Conservation (phyloP, 1,139 yeast genomes). For the Candida tetrigidarum region DNA sequence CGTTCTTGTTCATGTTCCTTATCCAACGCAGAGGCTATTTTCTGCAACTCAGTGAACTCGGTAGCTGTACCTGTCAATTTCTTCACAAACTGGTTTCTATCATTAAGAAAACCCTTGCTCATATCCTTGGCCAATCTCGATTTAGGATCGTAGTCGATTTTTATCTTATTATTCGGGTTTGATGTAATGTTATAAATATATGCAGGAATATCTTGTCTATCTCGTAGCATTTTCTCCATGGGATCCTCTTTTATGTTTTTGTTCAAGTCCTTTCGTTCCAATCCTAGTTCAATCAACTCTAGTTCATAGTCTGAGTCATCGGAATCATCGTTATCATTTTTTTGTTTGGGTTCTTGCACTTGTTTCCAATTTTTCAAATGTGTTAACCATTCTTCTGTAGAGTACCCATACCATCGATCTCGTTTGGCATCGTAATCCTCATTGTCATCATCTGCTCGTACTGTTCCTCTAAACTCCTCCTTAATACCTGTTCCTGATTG, state of each 20-base stretch:
- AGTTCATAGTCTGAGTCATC: constrained; percentile 54
- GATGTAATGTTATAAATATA: constrained; percentile 32
- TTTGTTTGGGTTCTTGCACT: constrained; percentile 27
- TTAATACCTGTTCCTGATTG: constrained; percentile 37
- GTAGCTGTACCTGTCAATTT: constrained; percentile 55
- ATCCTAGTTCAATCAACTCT: constrained; percentile 53
- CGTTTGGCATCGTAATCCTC: constrained; percentile 69
- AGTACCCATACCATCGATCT: constrained; percentile 81
- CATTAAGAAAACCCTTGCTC: constrained; percentile 51
- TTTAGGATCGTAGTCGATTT: constrained; percentile 57
- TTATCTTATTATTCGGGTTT: constrained; percentile 16
- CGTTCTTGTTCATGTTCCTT: constrained; percentile 24
- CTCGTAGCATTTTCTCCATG: constrained; percentile 44
- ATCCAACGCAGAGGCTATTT: constrained; percentile 57
- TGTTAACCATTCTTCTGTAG: constrained; percentile 59
- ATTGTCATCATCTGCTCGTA: constrained; percentile 28
- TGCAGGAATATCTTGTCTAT: constrained; percentile 56
- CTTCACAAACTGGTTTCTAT: constrained; percentile 56
- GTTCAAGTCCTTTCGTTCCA: constrained; percentile 29
- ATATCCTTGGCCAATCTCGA: constrained; percentile 53
- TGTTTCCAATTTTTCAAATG: constrained; percentile 51
- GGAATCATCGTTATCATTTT: constrained; percentile 24
- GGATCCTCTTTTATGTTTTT: constrained; percentile 38
- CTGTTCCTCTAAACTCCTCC: constrained; percentile 28
- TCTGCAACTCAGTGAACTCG: constrained; percentile 50